Evolutionary conservation across 2,329 filamentous ascomycete species (phyloP).

Genomic region (Colletotrichum gloeosporioides): DNA sequence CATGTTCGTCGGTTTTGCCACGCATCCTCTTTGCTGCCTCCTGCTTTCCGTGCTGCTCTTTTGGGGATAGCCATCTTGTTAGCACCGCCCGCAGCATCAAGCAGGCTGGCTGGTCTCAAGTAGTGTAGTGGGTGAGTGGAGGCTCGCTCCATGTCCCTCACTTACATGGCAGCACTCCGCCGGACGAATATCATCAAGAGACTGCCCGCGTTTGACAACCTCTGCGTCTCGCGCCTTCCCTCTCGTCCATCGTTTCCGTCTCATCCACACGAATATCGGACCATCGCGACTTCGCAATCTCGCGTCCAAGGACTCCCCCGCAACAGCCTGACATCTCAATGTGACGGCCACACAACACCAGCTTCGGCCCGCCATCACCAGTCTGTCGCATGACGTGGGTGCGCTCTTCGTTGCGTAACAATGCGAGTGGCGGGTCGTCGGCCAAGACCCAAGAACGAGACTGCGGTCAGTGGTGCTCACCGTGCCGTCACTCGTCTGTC

Average conservation of each 20-base stretch:
- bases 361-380: not conserved
- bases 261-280: not conserved
- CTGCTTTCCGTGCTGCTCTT: not conserved
- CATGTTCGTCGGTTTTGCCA: not conserved
- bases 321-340: not conserved
- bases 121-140: not conserved
- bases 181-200: not conserved
- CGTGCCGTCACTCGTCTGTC: not conserved
- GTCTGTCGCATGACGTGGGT: constrained; percentile 18
- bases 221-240: not conserved
- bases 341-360: not conserved
- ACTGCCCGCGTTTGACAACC: not conserved
- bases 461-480: not conserved
- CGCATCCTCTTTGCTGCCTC: constrained; percentile 1
- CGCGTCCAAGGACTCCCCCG: not conserved
- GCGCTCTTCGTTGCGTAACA: constrained; percentile 9
- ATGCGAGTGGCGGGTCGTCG: constrained; percentile 15
- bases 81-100: not conserved
- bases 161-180: not conserved
- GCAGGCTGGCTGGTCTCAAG: too few relatives aligned
- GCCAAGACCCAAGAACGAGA: not conserved
- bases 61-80: not conserved
- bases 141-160: not conserved
- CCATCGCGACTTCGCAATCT: not conserved
- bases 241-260: not conserved